A percentile compares a stretch with the other conserved stretches of the same genome.
Evolutionary conservation across 371 early-diverging fungal genomes (phyloP).

Genomic region (Synchytrium microbalum): DNA sequence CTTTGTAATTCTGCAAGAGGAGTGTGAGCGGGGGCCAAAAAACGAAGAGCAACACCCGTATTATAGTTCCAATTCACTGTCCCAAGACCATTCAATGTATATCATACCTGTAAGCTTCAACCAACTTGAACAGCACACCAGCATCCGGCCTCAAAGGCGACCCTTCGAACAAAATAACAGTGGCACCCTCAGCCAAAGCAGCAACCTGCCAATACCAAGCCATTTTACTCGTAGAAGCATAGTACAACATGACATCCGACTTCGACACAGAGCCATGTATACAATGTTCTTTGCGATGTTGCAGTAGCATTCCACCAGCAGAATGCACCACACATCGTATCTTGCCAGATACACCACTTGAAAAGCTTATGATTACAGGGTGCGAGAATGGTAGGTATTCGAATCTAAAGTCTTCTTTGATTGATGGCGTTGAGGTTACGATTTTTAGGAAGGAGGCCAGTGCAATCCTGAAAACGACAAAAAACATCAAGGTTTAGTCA

Average conservation of each 20-base stretch:
- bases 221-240: slow-evolving; percentile 94
- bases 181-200: slow-evolving; percentile 35
- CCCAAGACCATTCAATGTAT: too few species aligned
- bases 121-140: not conserved
- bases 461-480: not conserved
- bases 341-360: slow-evolving; percentile 93
- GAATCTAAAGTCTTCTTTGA: slow-evolving; percentile 39
- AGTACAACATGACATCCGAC: slow-evolving; percentile 82
- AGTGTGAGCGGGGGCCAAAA: not conserved
- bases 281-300: slow-evolving; percentile 88
- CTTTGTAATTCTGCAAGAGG: not conserved
- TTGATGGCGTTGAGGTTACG: not conserved
- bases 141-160: not conserved
- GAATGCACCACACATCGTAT: slow-evolving; percentile 98
- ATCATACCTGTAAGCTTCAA: slow-evolving; percentile 5
- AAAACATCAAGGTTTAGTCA: not conserved
- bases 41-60: slow-evolving; percentile 78
- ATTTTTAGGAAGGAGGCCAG: not conserved
- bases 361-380: slow-evolving; percentile 91
- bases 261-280: slow-evolving; percentile 71
- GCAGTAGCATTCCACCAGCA: slow-evolving; percentile 62
- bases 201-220: slow-evolving; percentile 97
- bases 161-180: slow-evolving; percentile 25
- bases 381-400: slow-evolving; percentile 86
- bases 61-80: too few species aligned